Evolutionary conservation across 192 early-diverging fungal species (phyloP).

Genomic region (Diversispora eburnea): DNA sequence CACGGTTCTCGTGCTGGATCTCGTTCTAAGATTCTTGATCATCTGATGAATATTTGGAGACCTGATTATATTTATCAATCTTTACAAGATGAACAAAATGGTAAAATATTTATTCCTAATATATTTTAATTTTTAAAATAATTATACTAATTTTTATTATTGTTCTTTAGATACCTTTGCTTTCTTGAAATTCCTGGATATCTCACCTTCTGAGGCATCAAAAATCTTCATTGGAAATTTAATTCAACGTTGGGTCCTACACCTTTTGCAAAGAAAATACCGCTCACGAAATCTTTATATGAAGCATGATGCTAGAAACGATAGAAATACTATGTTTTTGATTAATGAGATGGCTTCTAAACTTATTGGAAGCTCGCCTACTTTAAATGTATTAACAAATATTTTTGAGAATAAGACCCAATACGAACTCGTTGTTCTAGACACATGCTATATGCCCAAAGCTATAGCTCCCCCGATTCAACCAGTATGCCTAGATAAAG

Average conservation of each 20-base stretch:
- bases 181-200: slow-evolving; percentile 54
- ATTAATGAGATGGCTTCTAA: slow-evolving; percentile 34
- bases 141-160: slow-evolving; percentile 19
- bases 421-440: slow-evolving; percentile 15
- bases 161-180: slow-evolving; percentile 43
- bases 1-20: slow-evolving; percentile 43
- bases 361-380: slow-evolving; percentile 23
- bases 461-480: slow-evolving; percentile 63
- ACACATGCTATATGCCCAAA: slow-evolving; percentile 38
- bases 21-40: slow-evolving; percentile 41
- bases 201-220: slow-evolving; percentile 43
- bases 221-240: slow-evolving; percentile 39
- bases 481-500: slow-evolving; percentile 57
- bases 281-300: slow-evolving; percentile 35
- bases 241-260: slow-evolving; percentile 41
- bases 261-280: slow-evolving; percentile 33
- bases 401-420: slow-evolving; percentile 30
- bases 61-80: slow-evolving; percentile 53
- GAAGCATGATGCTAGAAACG: slow-evolving; percentile 20
- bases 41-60: slow-evolving; percentile 57
- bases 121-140: not conserved
- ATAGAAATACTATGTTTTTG: slow-evolving; percentile 44
- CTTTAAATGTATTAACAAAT: slow-evolving; percentile 32
- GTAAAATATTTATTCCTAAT: slow-evolving; percentile 21
- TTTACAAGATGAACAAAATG: slow-evolving; percentile 32